Evolutionary conservation across 2,329 filamentous ascomycete genomes (phyloP), one percentile per base, ranked within the genome.

Genomic region (Escovopsis sp.): DNA sequence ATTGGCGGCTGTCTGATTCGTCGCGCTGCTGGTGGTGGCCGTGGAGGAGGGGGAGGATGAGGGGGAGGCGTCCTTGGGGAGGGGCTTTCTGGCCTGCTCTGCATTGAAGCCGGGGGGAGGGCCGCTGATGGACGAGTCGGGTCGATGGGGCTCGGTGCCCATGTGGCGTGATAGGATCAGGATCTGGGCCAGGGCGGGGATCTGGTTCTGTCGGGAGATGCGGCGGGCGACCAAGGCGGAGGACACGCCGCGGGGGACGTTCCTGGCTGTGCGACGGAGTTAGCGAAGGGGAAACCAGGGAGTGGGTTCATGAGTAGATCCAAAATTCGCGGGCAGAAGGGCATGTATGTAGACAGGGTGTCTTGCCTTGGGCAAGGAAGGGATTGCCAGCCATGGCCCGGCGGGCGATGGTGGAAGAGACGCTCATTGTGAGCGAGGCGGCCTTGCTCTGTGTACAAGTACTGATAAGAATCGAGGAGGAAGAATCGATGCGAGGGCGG

Each of bases 61-160:
- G 21, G 51, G 9, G 5, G 48, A 44, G 21, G 51, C 48, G 37
- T 79, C 72, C 49, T 73, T 72, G 2, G 75, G 60, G 33, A 90
- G 63, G 11, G 86, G 82, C 54, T 86, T 88, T 70, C 86, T 88
- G 46, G 87, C 87, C 62, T 85, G 69, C 51, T 88, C 78, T n/a
- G 82, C 66, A 53, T 90, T 87, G 66, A 94, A 94, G 19, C 87
- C 87, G 12, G 86, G 87, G 38, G 87, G 87, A 31, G 85, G 87
- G 33, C 72, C 76, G 36, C 68, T 65, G 35, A 70, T 62, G 26
- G 58, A 57, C 18, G 59, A 53, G 40, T 65, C 60, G 35, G 66
- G 55, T 37, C 63, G 62, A 52, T 74, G 70, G 43, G 70, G 66
- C 39, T 76, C 71, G 46, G 74, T 79, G 32, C 68, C 64, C 47